Percentiles rank a stretch among this genome's conserved stretches.
Evolutionary conservation across 306 rosid genomes (phyloP).

Genomic region (Prunus armeniaca): DNA sequence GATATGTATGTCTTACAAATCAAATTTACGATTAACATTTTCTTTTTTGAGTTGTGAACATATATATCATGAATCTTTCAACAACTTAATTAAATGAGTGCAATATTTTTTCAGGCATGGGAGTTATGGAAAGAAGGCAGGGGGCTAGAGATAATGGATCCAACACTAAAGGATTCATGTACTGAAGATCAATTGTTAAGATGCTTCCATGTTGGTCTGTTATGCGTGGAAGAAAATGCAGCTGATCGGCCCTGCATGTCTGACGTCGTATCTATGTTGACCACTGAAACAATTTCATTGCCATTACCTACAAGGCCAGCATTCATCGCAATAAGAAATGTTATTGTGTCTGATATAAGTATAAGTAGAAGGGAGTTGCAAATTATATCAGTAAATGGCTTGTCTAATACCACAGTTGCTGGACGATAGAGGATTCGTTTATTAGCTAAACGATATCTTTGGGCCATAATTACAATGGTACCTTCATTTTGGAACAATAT

Average conservation of each 20-base stretch:
- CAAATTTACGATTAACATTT: too few relatives aligned
- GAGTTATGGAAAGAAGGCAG: slow-evolving; percentile 9
- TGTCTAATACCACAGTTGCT: too few relatives aligned
- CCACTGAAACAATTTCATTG: background rate
- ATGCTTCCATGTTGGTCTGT: slow-evolving; percentile 9
- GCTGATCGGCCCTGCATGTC: background rate
- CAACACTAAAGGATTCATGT: background rate
- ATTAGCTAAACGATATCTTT: too few relatives aligned
- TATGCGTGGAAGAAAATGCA: slow-evolving; percentile 10
- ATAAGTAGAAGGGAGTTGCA: too few relatives aligned
- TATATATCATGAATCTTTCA: background rate
- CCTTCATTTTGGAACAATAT: too few relatives aligned
- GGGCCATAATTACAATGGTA: too few relatives aligned
- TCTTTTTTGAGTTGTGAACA: background rate
- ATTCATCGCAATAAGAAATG: too few relatives aligned
- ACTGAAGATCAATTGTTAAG: background rate
- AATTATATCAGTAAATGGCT: too few relatives aligned
- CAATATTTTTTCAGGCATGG: background rate
- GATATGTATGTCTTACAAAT: background rate
- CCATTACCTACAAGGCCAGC: background rate
- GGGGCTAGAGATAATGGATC: background rate
- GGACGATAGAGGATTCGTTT: too few relatives aligned
- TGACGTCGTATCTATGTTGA: background rate
- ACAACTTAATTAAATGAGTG: too few relatives aligned
- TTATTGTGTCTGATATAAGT: too few relatives aligned